Percentiles rank a stretch among this genome's conserved stretches.
These are phyloP conservation scores for Tulasnella sp. DNA, from an alignment of 768 basidiomycete species.

Conservation along the genomic window DNA sequence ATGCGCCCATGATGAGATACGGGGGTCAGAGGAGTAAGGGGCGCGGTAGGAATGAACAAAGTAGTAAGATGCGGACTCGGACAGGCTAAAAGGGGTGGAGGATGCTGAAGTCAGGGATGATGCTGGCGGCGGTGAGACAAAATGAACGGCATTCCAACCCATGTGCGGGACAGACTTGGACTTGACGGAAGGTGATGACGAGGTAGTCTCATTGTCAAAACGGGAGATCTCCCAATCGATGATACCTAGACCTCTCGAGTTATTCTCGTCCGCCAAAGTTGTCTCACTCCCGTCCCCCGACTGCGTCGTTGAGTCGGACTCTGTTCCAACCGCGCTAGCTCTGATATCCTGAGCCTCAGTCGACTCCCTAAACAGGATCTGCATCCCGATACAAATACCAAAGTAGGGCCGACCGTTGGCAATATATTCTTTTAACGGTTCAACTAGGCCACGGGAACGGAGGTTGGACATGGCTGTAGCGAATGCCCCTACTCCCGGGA, in stretches of 20 bases:
- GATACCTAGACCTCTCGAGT: slow-evolving; percentile 48
- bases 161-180: slow-evolving; percentile 90
- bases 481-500: slow-evolving; percentile 95
- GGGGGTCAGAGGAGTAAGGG: slow-evolving; percentile 42
- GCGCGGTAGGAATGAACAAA: slow-evolving; percentile 96
- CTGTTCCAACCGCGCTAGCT: neutral
- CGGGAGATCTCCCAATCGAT: slow-evolving; percentile 71
- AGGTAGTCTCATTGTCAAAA: slow-evolving; percentile 47
- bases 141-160: slow-evolving; percentile 83
- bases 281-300: neutral
- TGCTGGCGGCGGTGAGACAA: slow-evolving; percentile 31
- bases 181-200: neutral
- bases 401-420: slow-evolving; percentile 85
- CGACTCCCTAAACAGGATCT: slow-evolving; percentile 84
- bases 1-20: slow-evolving; percentile 65
- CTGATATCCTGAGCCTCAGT: slow-evolving; percentile 48
- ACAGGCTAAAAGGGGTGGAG: slow-evolving; percentile 33
- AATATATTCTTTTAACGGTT: slow-evolving; percentile 75
- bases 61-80: slow-evolving; percentile 62
- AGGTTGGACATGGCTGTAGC: slow-evolving; percentile 77
- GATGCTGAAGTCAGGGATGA: slow-evolving; percentile 25
- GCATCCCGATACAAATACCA: slow-evolving; percentile 98
- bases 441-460: slow-evolving; percentile 55
- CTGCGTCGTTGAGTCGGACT: neutral
- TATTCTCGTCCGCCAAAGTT: neutral